phyloP scores from a whole-genome alignment of 306 rosid species.

The Adenanthera pavonina region DNA sequence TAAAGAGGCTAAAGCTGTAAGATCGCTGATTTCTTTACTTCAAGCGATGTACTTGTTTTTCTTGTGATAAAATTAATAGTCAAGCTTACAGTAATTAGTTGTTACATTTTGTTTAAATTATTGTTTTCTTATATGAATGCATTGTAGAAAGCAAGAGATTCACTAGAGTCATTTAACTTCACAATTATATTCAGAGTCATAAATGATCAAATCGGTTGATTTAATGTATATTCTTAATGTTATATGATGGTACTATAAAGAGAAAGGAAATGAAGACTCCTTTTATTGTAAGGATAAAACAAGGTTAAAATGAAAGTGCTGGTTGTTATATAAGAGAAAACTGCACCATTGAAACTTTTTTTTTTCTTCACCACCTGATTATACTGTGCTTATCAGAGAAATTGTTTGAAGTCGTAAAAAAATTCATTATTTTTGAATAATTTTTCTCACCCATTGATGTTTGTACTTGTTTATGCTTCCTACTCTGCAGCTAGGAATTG shows the following conservation, averaged over 20 bases:
- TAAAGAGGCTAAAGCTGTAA: constrained; percentile 60
- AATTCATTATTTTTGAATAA: not conserved
- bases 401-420: not conserved
- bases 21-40: constrained; percentile 36
- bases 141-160: not conserved
- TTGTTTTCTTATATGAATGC: constrained; percentile 4
- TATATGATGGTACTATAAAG: not conserved
- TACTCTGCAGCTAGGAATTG: constrained; percentile 69
- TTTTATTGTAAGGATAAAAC: not conserved
- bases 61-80: not conserved
- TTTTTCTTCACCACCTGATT: not conserved
- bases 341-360: not conserved
- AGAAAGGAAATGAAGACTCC: not conserved
- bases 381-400: not conserved
- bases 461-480: constrained; percentile 4
- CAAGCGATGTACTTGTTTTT: not conserved
- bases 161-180: not conserved
- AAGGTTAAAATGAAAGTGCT: not conserved
- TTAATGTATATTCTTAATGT: not conserved
- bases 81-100: not conserved
- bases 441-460: not conserved
- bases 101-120: not conserved
- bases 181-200: not conserved
- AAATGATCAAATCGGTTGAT: not conserved
- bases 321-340: not conserved